These are phyloP conservation scores for Elasticomyces elasticus DNA, from an alignment of 495 filamentous ascomycete species.

Conservation along the genomic window DNA sequence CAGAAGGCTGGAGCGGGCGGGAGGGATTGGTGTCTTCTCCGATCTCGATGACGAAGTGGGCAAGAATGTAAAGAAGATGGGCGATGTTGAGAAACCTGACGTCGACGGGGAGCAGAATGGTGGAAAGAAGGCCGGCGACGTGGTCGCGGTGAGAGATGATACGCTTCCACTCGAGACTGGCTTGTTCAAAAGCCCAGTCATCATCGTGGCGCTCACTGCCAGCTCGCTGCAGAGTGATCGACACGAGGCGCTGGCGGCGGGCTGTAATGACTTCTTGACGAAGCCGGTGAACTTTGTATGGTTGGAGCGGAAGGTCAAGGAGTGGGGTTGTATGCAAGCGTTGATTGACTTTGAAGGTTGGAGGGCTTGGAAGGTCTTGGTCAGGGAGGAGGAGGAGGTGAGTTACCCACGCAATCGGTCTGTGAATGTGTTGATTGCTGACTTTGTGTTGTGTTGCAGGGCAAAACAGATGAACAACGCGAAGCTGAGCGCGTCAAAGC, in stretches of 20 bases:
- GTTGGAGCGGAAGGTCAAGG: slow-evolving; percentile 93
- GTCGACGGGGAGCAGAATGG: neutral
- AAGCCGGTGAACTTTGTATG: slow-evolving; percentile 99
- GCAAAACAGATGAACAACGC: slow-evolving; percentile 15
- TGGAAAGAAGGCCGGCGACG: neutral
- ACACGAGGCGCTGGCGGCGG: slow-evolving; percentile 88
- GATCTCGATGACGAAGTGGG: slow-evolving; percentile 49
- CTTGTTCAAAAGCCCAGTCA: slow-evolving; percentile 90
- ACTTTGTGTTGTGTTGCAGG: neutral
- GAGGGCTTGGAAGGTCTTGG: slow-evolving; percentile 85
- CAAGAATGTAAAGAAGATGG: slow-evolving; percentile 35
- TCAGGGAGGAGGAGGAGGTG: slow-evolving; percentile 12
- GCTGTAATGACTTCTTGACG: slow-evolving; percentile 96
- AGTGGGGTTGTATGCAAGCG: slow-evolving; percentile 99
- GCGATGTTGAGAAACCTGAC: neutral
- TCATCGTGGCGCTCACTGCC: slow-evolving; percentile 93
- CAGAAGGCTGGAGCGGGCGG: slow-evolving; percentile 74
- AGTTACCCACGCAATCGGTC: neutral
- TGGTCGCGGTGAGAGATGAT: slow-evolving; percentile 1
- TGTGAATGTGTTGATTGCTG: neutral
- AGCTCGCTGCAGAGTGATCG: slow-evolving; percentile 87
- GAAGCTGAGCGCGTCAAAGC: slow-evolving; percentile 3
- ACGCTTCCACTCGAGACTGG: slow-evolving; percentile 13
- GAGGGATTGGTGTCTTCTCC: slow-evolving; percentile 78
- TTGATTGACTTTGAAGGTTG: slow-evolving; percentile 97